A percentile compares a stretch with the other conserved stretches of the same genome.
These are phyloP conservation scores for Xylaria curta DNA, from an alignment of 495 filamentous ascomycete genomes.

Conservation along the genomic window DNA sequence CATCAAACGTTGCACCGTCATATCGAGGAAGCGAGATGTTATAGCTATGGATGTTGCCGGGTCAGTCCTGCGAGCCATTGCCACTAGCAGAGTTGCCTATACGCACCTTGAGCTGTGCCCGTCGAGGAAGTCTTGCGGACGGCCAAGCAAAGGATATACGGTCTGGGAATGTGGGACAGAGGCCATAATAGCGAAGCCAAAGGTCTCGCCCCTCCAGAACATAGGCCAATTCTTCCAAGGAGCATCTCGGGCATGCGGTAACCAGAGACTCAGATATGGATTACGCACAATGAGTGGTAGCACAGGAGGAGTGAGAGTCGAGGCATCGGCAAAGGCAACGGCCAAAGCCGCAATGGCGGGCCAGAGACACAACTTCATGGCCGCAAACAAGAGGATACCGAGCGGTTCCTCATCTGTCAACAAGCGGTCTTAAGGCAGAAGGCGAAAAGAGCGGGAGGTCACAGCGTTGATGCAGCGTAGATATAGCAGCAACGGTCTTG, in stretches of 20 bases:
- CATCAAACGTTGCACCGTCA: conserved; percentile 82
- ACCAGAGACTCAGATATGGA: conserved; percentile 91
- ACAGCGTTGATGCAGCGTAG: neutral
- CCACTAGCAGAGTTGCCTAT: neutral
- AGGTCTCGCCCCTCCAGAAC: conserved; percentile 84
- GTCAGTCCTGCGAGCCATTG: neutral
- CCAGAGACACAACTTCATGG: conserved; percentile 40
- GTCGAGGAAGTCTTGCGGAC: conserved; percentile 79
- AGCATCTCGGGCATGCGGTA: conserved; percentile 73
- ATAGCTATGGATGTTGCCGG: conserved; percentile 48
- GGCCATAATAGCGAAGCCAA: conserved; percentile 84
- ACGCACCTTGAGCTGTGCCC: conserved; percentile 53
- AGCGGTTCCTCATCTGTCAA: conserved; percentile 33
- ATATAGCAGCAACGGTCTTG: neutral
- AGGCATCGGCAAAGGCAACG: conserved; percentile 49
- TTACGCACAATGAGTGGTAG: conserved; percentile 88
- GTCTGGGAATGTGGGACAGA: conserved; percentile 70
- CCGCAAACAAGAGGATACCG: conserved; percentile 19
- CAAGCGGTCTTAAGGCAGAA: neutral
- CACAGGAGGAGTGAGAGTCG: conserved; percentile 74
- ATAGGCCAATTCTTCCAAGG: conserved; percentile 97
- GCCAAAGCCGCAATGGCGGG: conserved; percentile 43
- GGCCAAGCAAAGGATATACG: conserved; percentile 87
- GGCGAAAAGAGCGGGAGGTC: neutral
- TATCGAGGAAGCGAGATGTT: conserved; percentile 74